Conservation (phyloP, 1,139 yeast species). For the Suhomyces terraborum region DNA sequence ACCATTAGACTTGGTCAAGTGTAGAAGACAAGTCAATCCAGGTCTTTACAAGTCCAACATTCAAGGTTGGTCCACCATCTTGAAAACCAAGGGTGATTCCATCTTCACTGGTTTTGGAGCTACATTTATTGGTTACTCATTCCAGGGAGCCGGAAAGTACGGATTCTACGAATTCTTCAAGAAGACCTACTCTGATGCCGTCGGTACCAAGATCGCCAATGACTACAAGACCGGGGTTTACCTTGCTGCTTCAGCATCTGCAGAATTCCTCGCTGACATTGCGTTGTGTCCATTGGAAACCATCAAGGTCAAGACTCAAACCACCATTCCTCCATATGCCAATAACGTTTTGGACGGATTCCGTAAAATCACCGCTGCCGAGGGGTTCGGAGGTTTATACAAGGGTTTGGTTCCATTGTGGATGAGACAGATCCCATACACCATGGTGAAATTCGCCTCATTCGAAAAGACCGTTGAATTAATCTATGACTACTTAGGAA, state of each 20-base stretch:
- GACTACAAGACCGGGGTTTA: conserved; percentile 73
- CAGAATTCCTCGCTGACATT: conserved; percentile 88
- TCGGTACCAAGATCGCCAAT: conserved; percentile 64
- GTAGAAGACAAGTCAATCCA: conserved; percentile 86
- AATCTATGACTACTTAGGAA: conserved; percentile 58
- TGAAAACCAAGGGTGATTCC: conserved; percentile 75
- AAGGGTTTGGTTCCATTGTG: conserved; percentile 88
- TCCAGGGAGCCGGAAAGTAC: conserved; percentile 96
- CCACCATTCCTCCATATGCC: conserved; percentile 84
- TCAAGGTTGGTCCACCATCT: conserved; percentile 76
- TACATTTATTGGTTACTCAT: conserved; percentile 84
- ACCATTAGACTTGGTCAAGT: conserved; percentile 89
- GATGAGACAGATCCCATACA: conserved; percentile 94
- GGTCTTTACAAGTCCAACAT: conserved; percentile 68
- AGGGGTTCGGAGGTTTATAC: conserved; percentile 74
- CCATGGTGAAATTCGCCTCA: conserved; percentile 93
- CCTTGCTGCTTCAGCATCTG: conserved; percentile 85
- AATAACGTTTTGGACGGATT: conserved; percentile 64
- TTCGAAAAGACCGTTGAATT: conserved; percentile 85
- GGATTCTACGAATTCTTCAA: conserved; percentile 92
- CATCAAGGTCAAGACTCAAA: conserved; percentile 88
- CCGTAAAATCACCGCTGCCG: conserved; percentile 62
- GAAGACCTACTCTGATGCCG: conserved; percentile 65
- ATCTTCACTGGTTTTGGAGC: conserved; percentile 88
- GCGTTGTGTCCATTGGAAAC: conserved; percentile 92